These are phyloP conservation scores for Amanita rimosa DNA, from an alignment of 768 basidiomycete genomes.

Conservation along the genomic window DNA sequence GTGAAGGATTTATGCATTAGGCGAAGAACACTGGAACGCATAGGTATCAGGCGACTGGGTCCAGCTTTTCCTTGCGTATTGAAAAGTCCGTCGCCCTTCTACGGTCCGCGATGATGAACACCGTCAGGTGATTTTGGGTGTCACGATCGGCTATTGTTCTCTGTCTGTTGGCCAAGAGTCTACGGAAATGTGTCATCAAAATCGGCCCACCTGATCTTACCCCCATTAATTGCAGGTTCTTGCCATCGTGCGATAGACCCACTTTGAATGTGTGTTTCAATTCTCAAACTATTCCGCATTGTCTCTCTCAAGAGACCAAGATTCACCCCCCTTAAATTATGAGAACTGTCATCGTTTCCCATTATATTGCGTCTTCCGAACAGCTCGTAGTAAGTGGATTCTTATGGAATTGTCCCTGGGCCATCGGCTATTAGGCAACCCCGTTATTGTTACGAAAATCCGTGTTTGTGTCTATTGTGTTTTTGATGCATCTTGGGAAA, in stretches of 20 bases:
- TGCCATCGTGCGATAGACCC: neutral
- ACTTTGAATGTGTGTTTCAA: neutral
- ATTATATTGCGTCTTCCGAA: neutral
- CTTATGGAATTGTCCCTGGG: neutral
- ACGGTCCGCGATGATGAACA: neutral
- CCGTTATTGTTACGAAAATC: slow-evolving; percentile 1
- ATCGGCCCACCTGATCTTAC: neutral
- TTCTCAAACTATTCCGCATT: neutral
- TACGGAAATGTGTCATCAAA: neutral
- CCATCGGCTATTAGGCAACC: neutral
- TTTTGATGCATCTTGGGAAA: neutral
- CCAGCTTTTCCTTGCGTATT: neutral
- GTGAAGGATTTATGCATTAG: neutral
- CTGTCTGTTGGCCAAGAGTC: neutral
- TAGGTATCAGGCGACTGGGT: neutral
- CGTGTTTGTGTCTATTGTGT: neutral
- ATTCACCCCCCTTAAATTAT: neutral
- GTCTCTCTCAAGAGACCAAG: neutral
- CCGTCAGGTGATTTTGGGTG: neutral
- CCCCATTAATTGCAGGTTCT: neutral
- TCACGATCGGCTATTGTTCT: neutral
- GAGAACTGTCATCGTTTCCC: neutral
- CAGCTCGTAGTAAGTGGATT: neutral
- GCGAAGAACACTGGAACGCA: neutral
- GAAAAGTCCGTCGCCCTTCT: neutral